Conservation (phyloP, 352 stramenopile species). For the Phytophthora fragariae region DNA sequence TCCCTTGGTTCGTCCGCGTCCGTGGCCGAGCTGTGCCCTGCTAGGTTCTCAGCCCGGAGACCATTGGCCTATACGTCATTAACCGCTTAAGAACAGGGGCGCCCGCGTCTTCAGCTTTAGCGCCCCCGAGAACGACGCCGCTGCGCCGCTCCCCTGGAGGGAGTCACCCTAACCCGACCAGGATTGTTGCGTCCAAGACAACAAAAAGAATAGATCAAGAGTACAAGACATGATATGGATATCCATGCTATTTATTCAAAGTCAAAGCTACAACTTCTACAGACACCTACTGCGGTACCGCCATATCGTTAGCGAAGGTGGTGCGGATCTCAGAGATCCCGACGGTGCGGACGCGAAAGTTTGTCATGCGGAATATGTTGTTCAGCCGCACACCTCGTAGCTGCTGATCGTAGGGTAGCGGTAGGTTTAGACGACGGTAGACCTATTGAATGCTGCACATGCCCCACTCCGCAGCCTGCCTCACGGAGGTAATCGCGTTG, state of each 20-base stretch:
- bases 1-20: too few species aligned
- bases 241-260: neutral
- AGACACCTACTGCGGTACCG: neutral
- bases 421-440: neutral
- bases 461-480: neutral
- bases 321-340: neutral
- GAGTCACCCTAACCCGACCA: too few species aligned
- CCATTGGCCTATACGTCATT: too few species aligned
- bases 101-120: too few species aligned
- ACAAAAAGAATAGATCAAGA: neutral
- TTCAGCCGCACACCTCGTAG: neutral
- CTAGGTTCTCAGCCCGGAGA: too few species aligned
- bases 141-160: too few species aligned
- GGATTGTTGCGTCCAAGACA: too few species aligned
- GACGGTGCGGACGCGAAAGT: neutral
- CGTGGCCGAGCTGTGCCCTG: too few species aligned
- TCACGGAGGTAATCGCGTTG: neutral
- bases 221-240: neutral
- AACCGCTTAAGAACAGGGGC: too few species aligned
- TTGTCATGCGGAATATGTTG: neutral
- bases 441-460: neutral
- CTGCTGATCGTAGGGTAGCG: neutral
- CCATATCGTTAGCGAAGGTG: neutral
- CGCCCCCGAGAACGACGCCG: too few species aligned
- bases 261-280: neutral